phyloP scores from a whole-genome alignment of 2,329 filamentous ascomycete species.

The Cladosporium colombiae region DNA sequence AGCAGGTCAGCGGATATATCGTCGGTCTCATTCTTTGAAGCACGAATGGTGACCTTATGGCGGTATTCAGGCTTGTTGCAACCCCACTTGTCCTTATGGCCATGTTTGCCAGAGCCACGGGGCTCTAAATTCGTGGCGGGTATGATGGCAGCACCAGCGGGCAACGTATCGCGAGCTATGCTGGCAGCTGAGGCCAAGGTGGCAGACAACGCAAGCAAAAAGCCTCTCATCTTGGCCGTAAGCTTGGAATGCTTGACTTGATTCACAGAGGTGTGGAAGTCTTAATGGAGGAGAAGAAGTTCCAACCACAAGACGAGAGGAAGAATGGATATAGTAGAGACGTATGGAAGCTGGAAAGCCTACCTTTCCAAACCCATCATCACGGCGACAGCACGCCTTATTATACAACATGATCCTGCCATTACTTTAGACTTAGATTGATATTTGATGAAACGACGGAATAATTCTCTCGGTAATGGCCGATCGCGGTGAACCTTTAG shows the following conservation, averaged over 20 bases:
- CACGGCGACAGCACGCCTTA: not conserved
- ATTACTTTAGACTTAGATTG: not conserved
- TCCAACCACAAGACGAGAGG: not conserved
- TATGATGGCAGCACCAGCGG: constrained; percentile 12
- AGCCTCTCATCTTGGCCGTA: constrained; percentile 14
- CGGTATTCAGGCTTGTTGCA: constrained; percentile 36
- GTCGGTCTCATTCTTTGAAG: constrained; percentile 56
- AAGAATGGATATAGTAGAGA: not conserved
- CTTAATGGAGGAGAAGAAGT: not conserved
- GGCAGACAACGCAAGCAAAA: constrained; percentile 12
- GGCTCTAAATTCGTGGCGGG: not conserved
- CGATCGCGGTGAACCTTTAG: not conserved
- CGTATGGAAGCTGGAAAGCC: not conserved
- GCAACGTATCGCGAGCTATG: constrained; percentile 19
- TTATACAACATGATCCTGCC: not conserved
- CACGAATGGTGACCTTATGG: constrained; percentile 53
- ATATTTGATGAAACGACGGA: constrained; percentile 15
- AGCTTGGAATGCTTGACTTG: constrained; percentile 8
- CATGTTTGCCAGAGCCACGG: constrained; percentile 9
- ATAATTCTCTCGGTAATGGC: constrained; percentile 11
- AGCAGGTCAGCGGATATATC: constrained; percentile 60
- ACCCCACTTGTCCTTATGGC: constrained; percentile 19
- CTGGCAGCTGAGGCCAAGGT: constrained; percentile 14
- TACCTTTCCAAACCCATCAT: not conserved
- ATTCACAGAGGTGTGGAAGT: not conserved